A percentile compares a stretch with the other conserved stretches of the same genome.
These are phyloP conservation scores for Talaromyces stipitatus DNA, from an alignment of 495 filamentous ascomycete genomes.

Conservation along the genomic window DNA sequence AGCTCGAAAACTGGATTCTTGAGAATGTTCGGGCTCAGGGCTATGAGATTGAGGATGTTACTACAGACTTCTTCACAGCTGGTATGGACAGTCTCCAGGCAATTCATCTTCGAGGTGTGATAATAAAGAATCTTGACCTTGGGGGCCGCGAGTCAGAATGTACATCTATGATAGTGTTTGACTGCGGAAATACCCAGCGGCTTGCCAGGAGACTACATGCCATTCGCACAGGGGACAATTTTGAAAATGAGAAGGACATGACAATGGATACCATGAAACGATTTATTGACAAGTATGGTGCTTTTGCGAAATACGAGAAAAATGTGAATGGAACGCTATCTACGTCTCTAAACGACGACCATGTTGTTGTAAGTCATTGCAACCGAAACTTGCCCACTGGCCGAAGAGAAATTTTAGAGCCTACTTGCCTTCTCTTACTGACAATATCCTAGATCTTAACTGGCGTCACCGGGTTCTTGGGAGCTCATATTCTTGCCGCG, in stretches of 20 bases:
- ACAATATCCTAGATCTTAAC: constrained; percentile 37
- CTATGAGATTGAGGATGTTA: constrained; percentile 24
- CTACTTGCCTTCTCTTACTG: too few species aligned
- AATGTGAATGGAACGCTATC: constrained; percentile 22
- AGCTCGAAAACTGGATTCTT: constrained; percentile 35
- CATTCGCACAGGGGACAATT: constrained; percentile 25
- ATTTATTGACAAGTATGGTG: constrained; percentile 43
- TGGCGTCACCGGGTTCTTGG: constrained; percentile 52
- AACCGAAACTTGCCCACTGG: too few species aligned
- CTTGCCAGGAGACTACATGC: constrained; percentile 39
- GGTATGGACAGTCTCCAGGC: constrained; percentile 57
- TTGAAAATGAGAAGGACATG: constrained; percentile 19
- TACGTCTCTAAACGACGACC: constrained; percentile 12
- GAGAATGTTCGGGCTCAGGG: constrained; percentile 29
- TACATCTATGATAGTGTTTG: constrained; percentile 42
- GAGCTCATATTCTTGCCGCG: constrained; percentile 43
- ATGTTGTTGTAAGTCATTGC: constrained; percentile 32
- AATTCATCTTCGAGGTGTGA: constrained; percentile 45
- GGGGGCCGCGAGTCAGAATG: constrained; percentile 13
- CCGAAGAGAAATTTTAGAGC: too few species aligned
- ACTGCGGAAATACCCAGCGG: constrained; percentile 36
- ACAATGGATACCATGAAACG: constrained; percentile 24
- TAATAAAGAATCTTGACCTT: constrained; percentile 39
- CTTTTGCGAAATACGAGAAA: constrained; percentile 19
- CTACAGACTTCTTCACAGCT: constrained; percentile 45